phyloP scores from a whole-genome alignment of 495 filamentous ascomycete genomes.

The Sabuloglossum arenarium region DNA sequence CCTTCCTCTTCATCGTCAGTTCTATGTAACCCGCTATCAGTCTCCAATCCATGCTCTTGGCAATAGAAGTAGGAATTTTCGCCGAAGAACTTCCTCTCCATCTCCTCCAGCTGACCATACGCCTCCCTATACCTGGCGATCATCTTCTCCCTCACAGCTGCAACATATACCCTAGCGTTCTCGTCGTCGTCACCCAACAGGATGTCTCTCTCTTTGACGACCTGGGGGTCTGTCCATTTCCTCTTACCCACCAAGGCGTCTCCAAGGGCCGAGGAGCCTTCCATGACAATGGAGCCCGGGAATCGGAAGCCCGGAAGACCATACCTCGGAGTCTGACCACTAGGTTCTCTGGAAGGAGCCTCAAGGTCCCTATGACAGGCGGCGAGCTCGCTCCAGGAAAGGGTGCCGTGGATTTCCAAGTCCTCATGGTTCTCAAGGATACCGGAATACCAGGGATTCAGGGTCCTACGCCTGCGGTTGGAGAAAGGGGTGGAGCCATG shows the following conservation, averaged over 20 bases:
- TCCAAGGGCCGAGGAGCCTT: not conserved
- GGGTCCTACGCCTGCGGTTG: too few relatives aligned
- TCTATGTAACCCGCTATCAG: too few relatives aligned
- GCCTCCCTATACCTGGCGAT: not conserved
- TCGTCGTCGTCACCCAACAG: not conserved
- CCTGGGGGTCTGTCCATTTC: not conserved
- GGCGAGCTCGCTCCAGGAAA: not conserved
- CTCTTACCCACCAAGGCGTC: not conserved
- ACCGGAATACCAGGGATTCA: too few relatives aligned
- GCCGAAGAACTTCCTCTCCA: not conserved
- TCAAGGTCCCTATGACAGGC: not conserved
- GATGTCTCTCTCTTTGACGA: not conserved
- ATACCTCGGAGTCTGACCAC: not conserved
- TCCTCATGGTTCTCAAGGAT: too few relatives aligned
- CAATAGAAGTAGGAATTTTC: too few relatives aligned
- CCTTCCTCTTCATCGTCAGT: too few relatives aligned
- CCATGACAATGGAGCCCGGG: not conserved
- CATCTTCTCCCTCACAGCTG: not conserved
- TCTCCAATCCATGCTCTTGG: too few relatives aligned
- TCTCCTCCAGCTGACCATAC: not conserved
- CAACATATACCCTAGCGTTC: not conserved
- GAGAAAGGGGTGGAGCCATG: not conserved
- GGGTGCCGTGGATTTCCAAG: not conserved
- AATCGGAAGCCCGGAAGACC: not conserved
- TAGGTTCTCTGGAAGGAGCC: not conserved